Evolutionary conservation across 148 eudicot species (phyloP), one percentile per base, ranked within the genome.

Genomic region (Rhododendron simsii): DNA sequence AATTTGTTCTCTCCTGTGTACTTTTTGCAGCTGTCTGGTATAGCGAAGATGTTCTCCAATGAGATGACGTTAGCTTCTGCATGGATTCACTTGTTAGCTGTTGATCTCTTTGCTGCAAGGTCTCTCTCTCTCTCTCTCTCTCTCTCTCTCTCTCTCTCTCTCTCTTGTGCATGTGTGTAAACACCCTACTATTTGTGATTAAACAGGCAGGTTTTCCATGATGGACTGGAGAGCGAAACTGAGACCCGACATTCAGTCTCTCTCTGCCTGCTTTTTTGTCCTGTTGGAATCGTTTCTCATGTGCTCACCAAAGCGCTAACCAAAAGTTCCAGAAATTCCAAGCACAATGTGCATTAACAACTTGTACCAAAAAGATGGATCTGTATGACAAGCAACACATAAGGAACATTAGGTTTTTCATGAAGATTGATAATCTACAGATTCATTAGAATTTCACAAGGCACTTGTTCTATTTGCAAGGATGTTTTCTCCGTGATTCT

Each of bases 21-120:
- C n/a, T 28, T 13, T 80, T 7, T 77, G 74, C 92, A 96, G 99
- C 89, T 96, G 48, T 87, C 94, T 78, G 96, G 98, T 33, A 95
- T 96, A 80, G 94, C 96, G 65, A 92, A 93, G 91, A 92, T 96
- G 99, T 96, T 96, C 86, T 89, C 98, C 20, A 95, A 78, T 86
- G 98, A 96, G 87, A 91, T 94, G 98, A 95, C 99, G 7, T 87
- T 96, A 87, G 97, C 99, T 79, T 96, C 99, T 6, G 98, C 99
- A 48, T 96, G 99, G 99, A 94, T 96, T 91, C 99, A 96, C 89
- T 86, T 96, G 82, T 87, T 96, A 85, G 93, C 90, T 41, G 94
- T 96, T 0, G 99, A 96, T 90, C 97, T 96, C 84, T 96, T 92
- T 88, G 95, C 98, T 81, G 99, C 99, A 80, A 95, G 99, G 98